These are phyloP conservation scores for Phytopythium helicoides DNA, from an alignment of 352 stramenopile species.

Conservation along the genomic window DNA sequence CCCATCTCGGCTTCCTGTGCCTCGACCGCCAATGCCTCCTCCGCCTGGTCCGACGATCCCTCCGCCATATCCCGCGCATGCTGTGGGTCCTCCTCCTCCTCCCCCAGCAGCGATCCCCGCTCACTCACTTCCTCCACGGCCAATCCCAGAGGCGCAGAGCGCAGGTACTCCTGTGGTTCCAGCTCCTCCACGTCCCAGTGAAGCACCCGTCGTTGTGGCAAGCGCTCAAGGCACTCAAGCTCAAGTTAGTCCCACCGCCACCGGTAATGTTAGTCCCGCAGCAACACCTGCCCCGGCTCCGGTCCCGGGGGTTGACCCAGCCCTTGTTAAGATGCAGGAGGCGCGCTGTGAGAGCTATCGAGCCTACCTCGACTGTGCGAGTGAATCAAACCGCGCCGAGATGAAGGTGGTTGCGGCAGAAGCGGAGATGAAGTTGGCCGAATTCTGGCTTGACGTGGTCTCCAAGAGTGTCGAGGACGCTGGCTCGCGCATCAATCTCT, in stretches of 20 bases:
- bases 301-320: constrained; percentile 24
- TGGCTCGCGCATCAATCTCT: constrained; percentile 68
- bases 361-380: constrained; percentile 49
- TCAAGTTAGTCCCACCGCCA: too few relatives aligned
- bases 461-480: constrained; percentile 71
- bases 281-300: constrained; percentile 4
- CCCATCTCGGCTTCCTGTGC: too few relatives aligned
- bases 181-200: too few relatives aligned
- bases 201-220: too few relatives aligned
- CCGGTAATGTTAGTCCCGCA: constrained; percentile 3
- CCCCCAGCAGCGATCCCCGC: constrained; percentile 7
- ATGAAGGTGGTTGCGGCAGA: constrained; percentile 53
- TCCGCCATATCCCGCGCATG: constrained; percentile 1
- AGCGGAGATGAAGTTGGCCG: constrained; percentile 53
- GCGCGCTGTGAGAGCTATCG: constrained; percentile 42
- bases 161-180: neutral
- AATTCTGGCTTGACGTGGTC: constrained; percentile 63
- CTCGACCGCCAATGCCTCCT: constrained; percentile 13
- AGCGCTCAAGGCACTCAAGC: too few relatives aligned
- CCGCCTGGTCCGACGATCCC: constrained; percentile 7
- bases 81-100: too few relatives aligned
- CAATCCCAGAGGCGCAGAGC: constrained; percentile 13
- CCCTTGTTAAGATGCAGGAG: constrained; percentile 35
- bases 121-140: constrained; percentile 8
- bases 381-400: constrained; percentile 56